Evolutionary conservation across 225 moss, liverwort and hornwort genomes (phyloP).

Genomic region (Straminergon stramineum): DNA sequence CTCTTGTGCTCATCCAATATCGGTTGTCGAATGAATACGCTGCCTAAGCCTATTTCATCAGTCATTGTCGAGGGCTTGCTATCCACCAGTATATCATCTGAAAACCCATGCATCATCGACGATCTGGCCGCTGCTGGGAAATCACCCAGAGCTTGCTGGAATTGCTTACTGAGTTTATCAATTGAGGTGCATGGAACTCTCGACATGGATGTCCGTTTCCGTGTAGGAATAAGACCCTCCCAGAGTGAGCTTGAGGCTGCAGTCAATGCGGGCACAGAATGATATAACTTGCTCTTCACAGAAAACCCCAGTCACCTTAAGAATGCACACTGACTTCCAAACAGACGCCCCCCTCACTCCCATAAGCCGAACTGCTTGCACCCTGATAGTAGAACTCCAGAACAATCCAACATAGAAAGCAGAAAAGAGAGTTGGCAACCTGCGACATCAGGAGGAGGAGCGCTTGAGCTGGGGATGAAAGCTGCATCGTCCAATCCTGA

Average conservation of each 20-base stretch:
- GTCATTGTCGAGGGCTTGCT: conserved; percentile 63
- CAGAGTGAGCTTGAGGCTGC: conserved; percentile 61
- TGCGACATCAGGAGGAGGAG: conserved; percentile 16
- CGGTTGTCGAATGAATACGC: conserved; percentile 55
- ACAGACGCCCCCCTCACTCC: conserved; percentile 7
- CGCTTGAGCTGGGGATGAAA: conserved; percentile 20
- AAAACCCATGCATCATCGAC: conserved; percentile 32
- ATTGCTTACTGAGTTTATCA: conserved; percentile 64
- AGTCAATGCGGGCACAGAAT: conserved; percentile 26
- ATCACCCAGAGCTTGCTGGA: conserved; percentile 38
- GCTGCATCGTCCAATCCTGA: conserved; percentile 37
- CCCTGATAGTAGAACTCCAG: conserved; percentile 14
- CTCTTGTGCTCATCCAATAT: conserved; percentile 22
- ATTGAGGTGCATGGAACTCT: conserved; percentile 43
- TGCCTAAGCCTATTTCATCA: conserved; percentile 74
- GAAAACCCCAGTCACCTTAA: neutral
- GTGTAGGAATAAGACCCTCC: conserved; percentile 59
- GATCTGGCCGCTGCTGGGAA: conserved; percentile 8
- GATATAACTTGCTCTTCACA: conserved; percentile 16
- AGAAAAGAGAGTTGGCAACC: conserved; percentile 35
- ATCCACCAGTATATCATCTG: conserved; percentile 63
- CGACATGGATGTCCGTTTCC: conserved; percentile 57
- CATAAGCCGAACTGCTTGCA: conserved; percentile 11
- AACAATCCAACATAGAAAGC: conserved; percentile 24
- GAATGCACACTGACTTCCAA: conserved; percentile 4